Base-by-base conservation (phyloP, 148 eudicot genomes). In the Salicornia ramosissima region DNA sequence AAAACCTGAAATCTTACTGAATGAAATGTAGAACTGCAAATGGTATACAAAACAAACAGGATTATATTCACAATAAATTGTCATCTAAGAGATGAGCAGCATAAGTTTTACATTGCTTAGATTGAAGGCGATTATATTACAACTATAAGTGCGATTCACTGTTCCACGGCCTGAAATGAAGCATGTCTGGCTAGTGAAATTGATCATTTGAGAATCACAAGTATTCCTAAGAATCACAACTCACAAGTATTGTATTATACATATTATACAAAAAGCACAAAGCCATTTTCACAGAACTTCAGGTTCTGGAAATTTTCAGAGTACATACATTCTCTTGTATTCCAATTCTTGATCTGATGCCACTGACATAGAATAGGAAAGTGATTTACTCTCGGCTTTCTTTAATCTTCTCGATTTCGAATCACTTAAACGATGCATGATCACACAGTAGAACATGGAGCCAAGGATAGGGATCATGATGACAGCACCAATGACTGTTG, bases 401-500 rank as follows among this genome's bases (percentile, higher is more conserved):
- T 80, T 88, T 70, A 88, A 77, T 25, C 77, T 87, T 77, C 95
- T 87, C 71, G 84, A 58, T 77, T 80, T 85, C 22, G 87, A 78
- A 36, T 86, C 91, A 51, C 83, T 90, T 81, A 88, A 49, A 78
- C 92, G 79, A 66, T 86, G 83, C 58, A 80, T 73, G 28, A 93
- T 74, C 59, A 90, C 90, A 70, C 98, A 93, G 56, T 85, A 93
- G 63, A 90, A 88, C 98, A 93, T 86, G 10, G 98, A 85, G 42
- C 98, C 98, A 19, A 93, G 85, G 11, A 96, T 90, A 6, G 98
- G 74, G 46, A 86, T 69, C 98, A 93, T 90, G 60, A 93, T 90
- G 11, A 82, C 71, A 21, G 92, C 82, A 54, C 98, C 98, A 25
- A 90, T 87, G 52, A 88, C 82, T 5, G 97, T 88, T 5, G 86